Conservation (phyloP, 2,329 filamentous ascomycete species). For the Xylariaceae sp. region DNA sequence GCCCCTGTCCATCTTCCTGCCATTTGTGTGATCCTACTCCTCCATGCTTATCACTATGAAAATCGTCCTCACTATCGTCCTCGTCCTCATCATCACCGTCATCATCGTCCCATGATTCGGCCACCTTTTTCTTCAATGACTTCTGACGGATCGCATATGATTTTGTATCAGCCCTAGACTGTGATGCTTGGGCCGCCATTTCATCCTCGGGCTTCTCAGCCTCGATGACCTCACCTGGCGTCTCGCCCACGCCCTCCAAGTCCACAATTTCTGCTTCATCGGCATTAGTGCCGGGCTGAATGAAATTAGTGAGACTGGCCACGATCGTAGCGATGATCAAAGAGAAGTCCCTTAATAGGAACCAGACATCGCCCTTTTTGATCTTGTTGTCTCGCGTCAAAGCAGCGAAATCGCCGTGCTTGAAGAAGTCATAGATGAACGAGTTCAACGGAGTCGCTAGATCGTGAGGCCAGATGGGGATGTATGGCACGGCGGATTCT, state of each 20-base stretch:
- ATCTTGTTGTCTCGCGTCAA: constrained; percentile 62
- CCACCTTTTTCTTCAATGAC: constrained; percentile 38
- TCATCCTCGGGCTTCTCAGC: constrained; percentile 25
- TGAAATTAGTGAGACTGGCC: constrained; percentile 54
- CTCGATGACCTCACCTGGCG: constrained; percentile 21
- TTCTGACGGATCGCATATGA: neutral
- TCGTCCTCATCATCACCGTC: constrained; percentile 26
- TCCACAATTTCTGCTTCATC: constrained; percentile 43
- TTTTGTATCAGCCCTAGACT: neutral
- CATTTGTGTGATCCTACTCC: neutral
- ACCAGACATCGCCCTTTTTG: constrained; percentile 64
- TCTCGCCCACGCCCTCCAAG: constrained; percentile 31
- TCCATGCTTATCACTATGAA: neutral
- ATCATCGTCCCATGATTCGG: constrained; percentile 43
- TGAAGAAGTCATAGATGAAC: constrained; percentile 72
- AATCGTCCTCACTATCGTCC: neutral
- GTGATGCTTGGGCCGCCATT: neutral
- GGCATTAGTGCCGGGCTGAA: constrained; percentile 43
- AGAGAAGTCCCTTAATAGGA: constrained; percentile 55
- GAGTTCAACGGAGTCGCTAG: constrained; percentile 52
- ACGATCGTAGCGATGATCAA: constrained; percentile 64
- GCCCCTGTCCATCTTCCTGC: constrained; percentile 37
- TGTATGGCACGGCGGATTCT: constrained; percentile 63
- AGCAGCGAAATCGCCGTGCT: constrained; percentile 58
- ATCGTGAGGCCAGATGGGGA: constrained; percentile 56